Evolutionary conservation across 805 yeast genomes (phyloP).

Genomic region (Millerozyma acaciae): DNA sequence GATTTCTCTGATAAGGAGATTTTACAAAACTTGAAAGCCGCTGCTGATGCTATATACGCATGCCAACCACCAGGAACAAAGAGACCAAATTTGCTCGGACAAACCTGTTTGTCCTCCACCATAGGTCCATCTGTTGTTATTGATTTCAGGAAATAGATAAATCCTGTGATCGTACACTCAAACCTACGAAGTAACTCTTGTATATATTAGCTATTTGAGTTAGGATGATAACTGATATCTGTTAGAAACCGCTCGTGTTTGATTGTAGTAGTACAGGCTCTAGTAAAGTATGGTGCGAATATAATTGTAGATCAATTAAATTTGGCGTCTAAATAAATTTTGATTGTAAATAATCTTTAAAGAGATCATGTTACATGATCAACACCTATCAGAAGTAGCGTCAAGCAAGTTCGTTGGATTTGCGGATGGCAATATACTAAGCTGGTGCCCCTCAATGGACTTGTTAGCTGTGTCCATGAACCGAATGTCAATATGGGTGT

Average conservation of each 20-base stretch:
- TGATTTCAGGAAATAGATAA: conserved; percentile 23
- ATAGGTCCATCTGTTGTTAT: conserved; percentile 79
- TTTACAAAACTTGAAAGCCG: conserved; percentile 63
- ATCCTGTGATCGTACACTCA: background rate
- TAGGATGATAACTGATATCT: too few species aligned
- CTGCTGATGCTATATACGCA: conserved; percentile 58
- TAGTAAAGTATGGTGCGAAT: too few species aligned
- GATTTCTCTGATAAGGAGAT: conserved; percentile 75
- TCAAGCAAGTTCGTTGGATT: conserved; percentile 19
- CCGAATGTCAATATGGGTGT: conserved; percentile 45
- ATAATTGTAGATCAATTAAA: too few species aligned
- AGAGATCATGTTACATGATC: too few species aligned
- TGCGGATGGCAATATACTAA: conserved; percentile 35
- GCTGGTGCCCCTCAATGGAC: conserved; percentile 54
- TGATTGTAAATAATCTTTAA: too few species aligned
- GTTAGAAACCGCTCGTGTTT: too few species aligned
- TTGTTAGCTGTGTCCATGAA: conserved; percentile 51
- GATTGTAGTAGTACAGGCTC: too few species aligned
- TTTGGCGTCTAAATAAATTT: too few species aligned
- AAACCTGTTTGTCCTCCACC: conserved; percentile 63
- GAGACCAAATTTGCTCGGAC: conserved; percentile 67
- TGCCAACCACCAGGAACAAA: conserved; percentile 56
- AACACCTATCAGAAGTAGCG: too few species aligned
- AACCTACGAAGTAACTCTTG: too few species aligned
- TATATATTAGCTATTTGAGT: conserved; percentile 2